Evolutionary conservation across 768 basidiomycete species (phyloP).

Genomic region (Rhodotorula taiwanensis): DNA sequence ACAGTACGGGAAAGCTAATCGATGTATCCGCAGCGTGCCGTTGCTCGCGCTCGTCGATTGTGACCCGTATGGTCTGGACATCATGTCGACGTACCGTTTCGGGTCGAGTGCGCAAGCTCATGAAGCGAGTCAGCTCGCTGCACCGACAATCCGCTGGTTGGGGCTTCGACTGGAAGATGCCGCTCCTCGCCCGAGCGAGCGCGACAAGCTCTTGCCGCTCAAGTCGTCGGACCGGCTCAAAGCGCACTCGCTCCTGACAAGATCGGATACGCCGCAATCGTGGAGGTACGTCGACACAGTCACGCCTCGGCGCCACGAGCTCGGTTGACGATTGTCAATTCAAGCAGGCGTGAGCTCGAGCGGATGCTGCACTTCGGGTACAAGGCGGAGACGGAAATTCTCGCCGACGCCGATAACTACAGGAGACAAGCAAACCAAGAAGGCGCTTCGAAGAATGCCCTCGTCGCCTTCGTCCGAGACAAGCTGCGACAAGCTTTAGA

Average conservation of each 20-base stretch:
- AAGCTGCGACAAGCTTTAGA: too few relatives aligned
- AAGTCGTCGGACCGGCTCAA: slow-evolving; percentile 68
- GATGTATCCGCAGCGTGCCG: slow-evolving; percentile 56
- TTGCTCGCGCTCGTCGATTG: slow-evolving; percentile 76
- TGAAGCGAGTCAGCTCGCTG: slow-evolving; percentile 55
- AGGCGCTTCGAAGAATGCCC: too few relatives aligned
- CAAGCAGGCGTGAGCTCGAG: slow-evolving; percentile 65
- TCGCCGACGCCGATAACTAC: too few relatives aligned
- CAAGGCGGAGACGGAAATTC: slow-evolving; percentile 82
- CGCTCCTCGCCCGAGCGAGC: slow-evolving; percentile 55
- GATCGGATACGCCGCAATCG: slow-evolving; percentile 51
- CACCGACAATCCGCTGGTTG: slow-evolving; percentile 67
- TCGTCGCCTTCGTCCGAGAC: too few relatives aligned
- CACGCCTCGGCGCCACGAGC: too few relatives aligned
- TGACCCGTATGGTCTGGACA: slow-evolving; percentile 87
- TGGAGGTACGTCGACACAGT: slow-evolving; percentile 63
- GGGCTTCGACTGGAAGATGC: slow-evolving; percentile 54
- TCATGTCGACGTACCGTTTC: slow-evolving; percentile 75
- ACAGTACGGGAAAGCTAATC: neutral
- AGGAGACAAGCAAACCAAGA: too few relatives aligned
- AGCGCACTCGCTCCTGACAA: slow-evolving; percentile 59
- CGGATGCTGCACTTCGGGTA: slow-evolving; percentile 71
- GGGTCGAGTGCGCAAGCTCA: slow-evolving; percentile 68
- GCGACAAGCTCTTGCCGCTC: slow-evolving; percentile 62
- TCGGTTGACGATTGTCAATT: neutral